Percentiles rank a stretch among this genome's conserved stretches.
Conservation (phyloP, 179 eudicot species). For the Amaranthus tricolor region DNA sequence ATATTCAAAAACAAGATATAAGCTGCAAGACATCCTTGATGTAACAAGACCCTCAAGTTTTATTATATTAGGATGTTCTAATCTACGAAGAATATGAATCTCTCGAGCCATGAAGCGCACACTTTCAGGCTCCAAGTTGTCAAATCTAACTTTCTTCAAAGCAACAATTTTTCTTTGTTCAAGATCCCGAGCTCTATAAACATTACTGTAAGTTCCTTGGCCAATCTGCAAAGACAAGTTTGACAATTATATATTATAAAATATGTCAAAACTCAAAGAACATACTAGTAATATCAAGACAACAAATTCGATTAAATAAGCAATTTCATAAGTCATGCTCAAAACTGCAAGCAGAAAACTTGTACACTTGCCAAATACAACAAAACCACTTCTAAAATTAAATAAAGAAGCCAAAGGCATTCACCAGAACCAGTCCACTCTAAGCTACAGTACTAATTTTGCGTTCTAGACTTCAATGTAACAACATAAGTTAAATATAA, state of each 20-base stretch:
- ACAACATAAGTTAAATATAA: not conserved
- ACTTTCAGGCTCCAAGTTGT: constrained; percentile 85
- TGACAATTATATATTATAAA: constrained; percentile 12
- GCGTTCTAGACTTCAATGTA: not conserved
- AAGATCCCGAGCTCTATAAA: constrained; percentile 86
- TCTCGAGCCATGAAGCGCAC: constrained; percentile 88
- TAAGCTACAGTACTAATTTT: not conserved
- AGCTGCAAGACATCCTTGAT: constrained; percentile 82
- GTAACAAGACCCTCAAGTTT: constrained; percentile 83
- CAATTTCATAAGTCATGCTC: not conserved
- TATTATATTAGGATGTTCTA: constrained; percentile 73
- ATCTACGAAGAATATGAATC: constrained; percentile 65
- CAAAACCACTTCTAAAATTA: not conserved
- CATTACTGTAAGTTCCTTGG: constrained; percentile 90
- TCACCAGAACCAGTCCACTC: not conserved
- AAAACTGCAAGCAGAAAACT: constrained; percentile 6
- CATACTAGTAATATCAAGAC: not conserved
- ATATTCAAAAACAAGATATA: constrained; percentile 82
- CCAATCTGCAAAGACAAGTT: constrained; percentile 57
- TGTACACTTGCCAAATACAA: not conserved
- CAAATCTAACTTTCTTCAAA: constrained; percentile 85
- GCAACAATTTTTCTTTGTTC: constrained; percentile 79
- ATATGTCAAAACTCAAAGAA: constrained; percentile 8
- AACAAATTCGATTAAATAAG: not conserved
- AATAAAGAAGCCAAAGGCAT: not conserved